A percentile compares a stretch with the other conserved stretches of the same genome.
Conservation (phyloP, 257 asterid genomes). For the Mitragyna speciosa region DNA sequence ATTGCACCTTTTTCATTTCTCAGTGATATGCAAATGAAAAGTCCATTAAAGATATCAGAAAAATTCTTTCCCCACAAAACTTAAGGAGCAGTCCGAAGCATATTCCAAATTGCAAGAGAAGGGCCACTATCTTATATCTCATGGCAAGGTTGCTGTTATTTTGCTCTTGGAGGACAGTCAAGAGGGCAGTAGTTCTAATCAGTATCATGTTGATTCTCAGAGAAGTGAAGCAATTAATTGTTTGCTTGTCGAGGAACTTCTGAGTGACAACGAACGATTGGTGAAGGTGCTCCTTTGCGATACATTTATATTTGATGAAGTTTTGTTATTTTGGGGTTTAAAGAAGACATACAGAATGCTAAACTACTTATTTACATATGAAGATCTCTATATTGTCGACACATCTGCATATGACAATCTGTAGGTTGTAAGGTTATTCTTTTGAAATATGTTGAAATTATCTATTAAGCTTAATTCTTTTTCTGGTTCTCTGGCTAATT, state of each 20-base stretch:
- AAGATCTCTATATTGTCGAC: too few species aligned
- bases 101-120: conserved; percentile 43
- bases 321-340: background rate
- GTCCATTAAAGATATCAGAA: conserved; percentile 42
- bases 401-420: background rate
- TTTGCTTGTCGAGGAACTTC: conserved; percentile 44
- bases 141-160: conserved; percentile 69
- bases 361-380: background rate
- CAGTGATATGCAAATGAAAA: conserved; percentile 40
- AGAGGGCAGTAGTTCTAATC: conserved; percentile 27
- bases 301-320: background rate
- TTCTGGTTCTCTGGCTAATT: background rate
- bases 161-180: conserved; percentile 44
- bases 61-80: conserved; percentile 36
- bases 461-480: too few species aligned
- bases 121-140: conserved; percentile 53
- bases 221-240: conserved; percentile 31
- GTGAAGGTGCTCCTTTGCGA: conserved; percentile 46
- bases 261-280: conserved; percentile 40
- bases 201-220: conserved; percentile 25
- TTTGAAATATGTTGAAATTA: background rate
- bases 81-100: conserved; percentile 34
- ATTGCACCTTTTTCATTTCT: conserved; percentile 14
- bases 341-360: background rate
- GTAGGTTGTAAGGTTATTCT: background rate